Conservation (phyloP, 371 early-diverging fungal species). For the Paraphysoderma sedebokerense region DNA sequence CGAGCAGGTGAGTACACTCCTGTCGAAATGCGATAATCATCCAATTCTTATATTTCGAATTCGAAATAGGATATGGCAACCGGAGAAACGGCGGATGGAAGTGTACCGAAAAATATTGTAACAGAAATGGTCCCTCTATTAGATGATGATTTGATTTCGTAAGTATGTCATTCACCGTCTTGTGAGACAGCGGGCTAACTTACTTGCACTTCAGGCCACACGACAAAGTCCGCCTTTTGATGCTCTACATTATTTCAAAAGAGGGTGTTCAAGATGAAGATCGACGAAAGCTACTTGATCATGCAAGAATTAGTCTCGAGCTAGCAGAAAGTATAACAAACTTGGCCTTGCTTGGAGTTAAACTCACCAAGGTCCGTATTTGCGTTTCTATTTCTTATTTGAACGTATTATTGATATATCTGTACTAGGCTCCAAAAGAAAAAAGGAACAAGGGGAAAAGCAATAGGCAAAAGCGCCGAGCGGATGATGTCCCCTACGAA, state of each 20-base stretch:
- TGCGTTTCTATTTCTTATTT: no score
- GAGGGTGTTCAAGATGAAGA: constrained; percentile 46
- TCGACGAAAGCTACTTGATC: constrained; percentile 42
- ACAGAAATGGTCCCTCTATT: constrained; percentile 67
- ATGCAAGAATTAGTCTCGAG: constrained; percentile 51
- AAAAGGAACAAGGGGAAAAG: constrained; percentile 20
- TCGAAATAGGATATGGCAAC: constrained; percentile 61
- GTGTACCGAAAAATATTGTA: constrained; percentile 46
- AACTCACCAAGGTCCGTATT: constrained; percentile 9
- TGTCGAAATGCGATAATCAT: neutral
- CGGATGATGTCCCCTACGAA: constrained; percentile 41
- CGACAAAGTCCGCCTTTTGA: constrained; percentile 72
- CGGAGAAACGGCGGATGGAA: constrained; percentile 72
- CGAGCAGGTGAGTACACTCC: constrained; percentile 39
- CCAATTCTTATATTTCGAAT: neutral
- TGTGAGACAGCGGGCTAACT: constrained; percentile 11
- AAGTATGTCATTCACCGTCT: neutral
- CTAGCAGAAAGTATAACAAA: constrained; percentile 65
- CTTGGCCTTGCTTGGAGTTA: constrained; percentile 44
- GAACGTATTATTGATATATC: no score
- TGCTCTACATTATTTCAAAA: constrained; percentile 63
- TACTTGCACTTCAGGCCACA: constrained; percentile 24
- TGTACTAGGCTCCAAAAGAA: no score
- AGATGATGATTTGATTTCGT: constrained; percentile 46
- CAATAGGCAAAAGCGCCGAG: constrained; percentile 8